Evolutionary conservation across 2,329 filamentous ascomycete genomes (phyloP).

Genomic region (Stylonectria norvegica): DNA sequence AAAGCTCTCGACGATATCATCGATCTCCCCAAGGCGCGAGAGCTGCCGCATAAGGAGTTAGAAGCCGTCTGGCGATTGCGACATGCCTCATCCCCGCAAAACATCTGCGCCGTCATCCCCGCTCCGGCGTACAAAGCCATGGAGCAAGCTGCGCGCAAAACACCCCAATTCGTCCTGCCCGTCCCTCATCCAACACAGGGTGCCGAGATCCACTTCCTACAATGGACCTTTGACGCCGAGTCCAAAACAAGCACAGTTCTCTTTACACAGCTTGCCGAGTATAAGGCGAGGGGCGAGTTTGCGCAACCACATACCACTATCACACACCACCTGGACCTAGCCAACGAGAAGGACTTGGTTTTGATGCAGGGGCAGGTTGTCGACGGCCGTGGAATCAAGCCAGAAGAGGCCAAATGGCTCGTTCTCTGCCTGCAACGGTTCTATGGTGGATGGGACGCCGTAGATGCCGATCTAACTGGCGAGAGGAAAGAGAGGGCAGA

Average conservation of each 20-base stretch:
- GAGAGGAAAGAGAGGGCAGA: conserved; percentile 54
- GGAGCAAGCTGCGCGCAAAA: conserved; percentile 63
- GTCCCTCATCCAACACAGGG: conserved; percentile 66
- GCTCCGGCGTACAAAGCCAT: conserved; percentile 70
- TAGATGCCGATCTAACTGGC: conserved; percentile 32
- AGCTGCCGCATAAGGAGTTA: conserved; percentile 76
- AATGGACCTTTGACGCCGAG: conserved; percentile 82
- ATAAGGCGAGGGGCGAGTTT: conserved; percentile 85
- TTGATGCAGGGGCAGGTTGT: conserved; percentile 81
- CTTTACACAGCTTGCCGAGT: conserved; percentile 92
- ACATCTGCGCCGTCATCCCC: conserved; percentile 81
- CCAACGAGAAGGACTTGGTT: conserved; percentile 70
- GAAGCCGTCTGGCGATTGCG: conserved; percentile 86
- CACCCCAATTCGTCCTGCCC: conserved; percentile 89
- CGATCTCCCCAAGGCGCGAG: conserved; percentile 72
- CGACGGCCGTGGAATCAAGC: conserved; percentile 69
- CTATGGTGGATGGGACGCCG: conserved; percentile 65
- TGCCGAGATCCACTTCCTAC: conserved; percentile 92
- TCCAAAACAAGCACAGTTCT: conserved; percentile 70
- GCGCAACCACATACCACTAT: conserved; percentile 90
- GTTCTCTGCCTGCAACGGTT: conserved; percentile 93
- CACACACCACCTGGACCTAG: conserved; percentile 84
- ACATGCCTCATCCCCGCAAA: conserved; percentile 68
- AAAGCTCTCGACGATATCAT: conserved; percentile 56
- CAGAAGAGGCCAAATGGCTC: conserved; percentile 84